phyloP scores from a whole-genome alignment of 192 early-diverging fungal species.

The Backusella circina region DNA sequence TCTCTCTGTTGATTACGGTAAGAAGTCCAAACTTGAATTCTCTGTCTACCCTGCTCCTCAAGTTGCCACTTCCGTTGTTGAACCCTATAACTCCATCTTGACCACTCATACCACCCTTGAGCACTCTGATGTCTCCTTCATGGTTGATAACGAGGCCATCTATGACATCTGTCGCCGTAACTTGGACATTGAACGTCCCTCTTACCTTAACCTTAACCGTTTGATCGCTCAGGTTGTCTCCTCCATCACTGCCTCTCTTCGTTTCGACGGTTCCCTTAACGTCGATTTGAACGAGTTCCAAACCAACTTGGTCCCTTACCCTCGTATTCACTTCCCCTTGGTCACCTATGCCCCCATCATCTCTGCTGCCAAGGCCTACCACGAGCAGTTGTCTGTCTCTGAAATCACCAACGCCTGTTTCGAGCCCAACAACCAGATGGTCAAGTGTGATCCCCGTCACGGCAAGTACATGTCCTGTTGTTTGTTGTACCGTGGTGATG shows the following conservation, averaged over 20 bases:
- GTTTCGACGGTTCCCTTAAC: slow-evolving; percentile 91
- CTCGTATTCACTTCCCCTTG: slow-evolving; percentile 99
- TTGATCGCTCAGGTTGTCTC: slow-evolving; percentile 69
- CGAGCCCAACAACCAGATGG: slow-evolving; percentile 94
- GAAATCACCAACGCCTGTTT: slow-evolving; percentile 80
- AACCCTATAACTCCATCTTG: slow-evolving; percentile 76
- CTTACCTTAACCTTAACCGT: slow-evolving; percentile 61
- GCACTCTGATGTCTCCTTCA: slow-evolving; percentile 71
- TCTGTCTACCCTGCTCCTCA: slow-evolving; percentile 46
- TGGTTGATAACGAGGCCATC: slow-evolving; percentile 75
- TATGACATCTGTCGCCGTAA: slow-evolving; percentile 63
- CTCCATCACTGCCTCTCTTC: slow-evolving; percentile 72
- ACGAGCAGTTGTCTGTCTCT: slow-evolving; percentile 87
- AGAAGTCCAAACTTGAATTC: slow-evolving; percentile 50
- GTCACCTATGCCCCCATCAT: slow-evolving; percentile 94
- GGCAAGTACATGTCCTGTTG: slow-evolving; percentile 92
- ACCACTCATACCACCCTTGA: slow-evolving; percentile 68
- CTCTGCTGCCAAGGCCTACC: slow-evolving; percentile 69
- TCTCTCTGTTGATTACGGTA: slow-evolving; percentile 47
- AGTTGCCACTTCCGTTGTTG: slow-evolving; percentile 68
- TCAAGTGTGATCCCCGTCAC: slow-evolving; percentile 88
- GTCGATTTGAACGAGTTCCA: slow-evolving; percentile 96
- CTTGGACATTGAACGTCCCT: slow-evolving; percentile 60
- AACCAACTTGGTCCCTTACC: slow-evolving; percentile 89
- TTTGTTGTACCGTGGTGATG: slow-evolving; percentile 75